phyloP scores from a whole-genome alignment of 2,329 filamentous ascomycete species.

The Fusarium sulawesiense region DNA sequence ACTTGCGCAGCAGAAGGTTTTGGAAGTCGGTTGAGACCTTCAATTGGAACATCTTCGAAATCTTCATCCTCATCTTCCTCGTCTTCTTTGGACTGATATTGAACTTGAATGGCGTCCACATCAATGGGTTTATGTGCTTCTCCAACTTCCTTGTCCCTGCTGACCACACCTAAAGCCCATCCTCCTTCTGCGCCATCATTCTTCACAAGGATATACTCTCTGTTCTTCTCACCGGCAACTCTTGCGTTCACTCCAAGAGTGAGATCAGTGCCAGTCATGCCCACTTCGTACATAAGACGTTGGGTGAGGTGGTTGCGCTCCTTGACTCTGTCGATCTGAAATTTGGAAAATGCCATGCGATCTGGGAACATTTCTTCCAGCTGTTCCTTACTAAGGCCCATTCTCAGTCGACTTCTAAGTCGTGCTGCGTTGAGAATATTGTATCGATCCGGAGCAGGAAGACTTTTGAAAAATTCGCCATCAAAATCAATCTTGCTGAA shows the following conservation, averaged over 20 bases:
- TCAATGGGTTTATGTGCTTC: slow-evolving; percentile 91
- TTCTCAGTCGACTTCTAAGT: slow-evolving; percentile 85
- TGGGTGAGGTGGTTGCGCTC: slow-evolving; percentile 96
- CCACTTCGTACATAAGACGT: slow-evolving; percentile 91
- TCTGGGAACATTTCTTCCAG: slow-evolving; percentile 97
- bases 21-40: slow-evolving; percentile 86
- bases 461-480: slow-evolving; percentile 90
- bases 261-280: slow-evolving; percentile 82
- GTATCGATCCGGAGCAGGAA: slow-evolving; percentile 91
- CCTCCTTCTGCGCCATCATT: slow-evolving; percentile 95
- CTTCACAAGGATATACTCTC: slow-evolving; percentile 95
- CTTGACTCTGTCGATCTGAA: slow-evolving; percentile 93
- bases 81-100: slow-evolving; percentile 68
- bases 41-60: slow-evolving; percentile 93
- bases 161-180: slow-evolving; percentile 95
- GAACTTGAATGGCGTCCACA: slow-evolving; percentile 75
- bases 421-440: slow-evolving; percentile 97
- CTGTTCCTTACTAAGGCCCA: slow-evolving; percentile 97
- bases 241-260: slow-evolving; percentile 74
- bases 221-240: slow-evolving; percentile 85
- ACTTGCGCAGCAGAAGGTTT: slow-evolving; percentile 57
- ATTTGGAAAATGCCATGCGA: slow-evolving; percentile 94
- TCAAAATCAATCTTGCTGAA: slow-evolving; percentile 99
- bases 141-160: slow-evolving; percentile 82
- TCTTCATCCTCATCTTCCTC: slow-evolving; percentile 79